phyloP scores from a whole-genome alignment of 1,139 yeast species.

The Diutina scorzettiae region DNA sequence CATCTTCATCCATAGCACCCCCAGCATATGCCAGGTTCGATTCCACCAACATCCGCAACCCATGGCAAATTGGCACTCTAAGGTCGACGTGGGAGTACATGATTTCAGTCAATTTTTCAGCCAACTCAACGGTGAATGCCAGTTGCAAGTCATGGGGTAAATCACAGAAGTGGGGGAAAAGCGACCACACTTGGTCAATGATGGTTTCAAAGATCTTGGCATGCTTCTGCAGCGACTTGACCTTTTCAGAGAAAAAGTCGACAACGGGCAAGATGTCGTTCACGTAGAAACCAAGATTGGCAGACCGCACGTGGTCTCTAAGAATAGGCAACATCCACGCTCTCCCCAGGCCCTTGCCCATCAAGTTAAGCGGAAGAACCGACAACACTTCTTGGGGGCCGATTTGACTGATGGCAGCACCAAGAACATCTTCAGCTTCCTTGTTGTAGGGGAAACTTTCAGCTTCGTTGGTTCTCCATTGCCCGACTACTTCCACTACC shows the following conservation, averaged over 20 bases:
- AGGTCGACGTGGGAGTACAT: conserved; percentile 65
- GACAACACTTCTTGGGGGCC: conserved; percentile 80
- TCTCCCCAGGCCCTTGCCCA: conserved; percentile 51
- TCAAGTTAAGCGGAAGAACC: conserved; percentile 67
- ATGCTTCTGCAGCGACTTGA: conserved; percentile 34
- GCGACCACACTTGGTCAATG: conserved; percentile 84
- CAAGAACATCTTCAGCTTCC: conserved; percentile 72
- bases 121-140: conserved; percentile 65
- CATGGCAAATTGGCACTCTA: conserved; percentile 72
- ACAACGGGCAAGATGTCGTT: conserved; percentile 56
- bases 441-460: conserved; percentile 58
- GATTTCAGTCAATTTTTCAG: conserved; percentile 60
- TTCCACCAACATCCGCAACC: conserved; percentile 67
- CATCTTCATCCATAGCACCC: conserved; percentile 47
- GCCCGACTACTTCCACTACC: conserved; percentile 65
- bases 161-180: conserved; percentile 82
- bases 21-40: conserved; percentile 54
- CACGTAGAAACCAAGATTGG: conserved; percentile 55
- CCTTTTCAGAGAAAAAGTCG: conserved; percentile 41
- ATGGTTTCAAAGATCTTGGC: conserved; percentile 71
- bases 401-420: conserved; percentile 63
- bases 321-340: conserved; percentile 94
- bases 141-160: conserved; percentile 61
- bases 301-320: conserved; percentile 71
- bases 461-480: conserved; percentile 72